Base-by-base conservation (phyloP, 768 basidiomycete species). In the Psilocybe sp. region DNA sequence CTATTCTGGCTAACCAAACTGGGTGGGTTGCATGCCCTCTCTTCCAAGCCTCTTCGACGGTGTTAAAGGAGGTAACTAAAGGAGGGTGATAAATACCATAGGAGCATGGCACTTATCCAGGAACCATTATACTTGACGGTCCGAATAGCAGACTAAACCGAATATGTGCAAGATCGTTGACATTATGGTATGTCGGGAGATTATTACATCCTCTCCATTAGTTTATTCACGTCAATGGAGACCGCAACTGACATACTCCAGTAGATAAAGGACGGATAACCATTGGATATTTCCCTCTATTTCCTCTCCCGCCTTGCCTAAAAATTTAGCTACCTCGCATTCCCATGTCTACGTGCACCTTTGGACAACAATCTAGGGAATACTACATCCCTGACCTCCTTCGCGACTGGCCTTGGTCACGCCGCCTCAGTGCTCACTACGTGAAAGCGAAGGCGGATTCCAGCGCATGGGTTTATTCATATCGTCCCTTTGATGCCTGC, bases 391-490 rank as follows among this genome's bases (percentile, higher is more conserved):
- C 59, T 14, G 62, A 59, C 15, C 70, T 69, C 8, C 61, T 79
- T 37, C 51, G 51, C 12, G 58, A 58, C 12, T 80, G 77, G 77
- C 75, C 75, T 2, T 78, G 72, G 74, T 58, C 56, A 5, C 70
- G 76, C 4, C 48, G 41, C 28, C 53, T 78, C 38, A 78, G 75
- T 50, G 65, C 69, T 0, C 54, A 68, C 51, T 76, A 74, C 39
- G 50, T 47, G 7, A 50, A 55, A 19, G 58, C 59, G 18, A 60
- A 63, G 34, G 46, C 46, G 11, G 59, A 63, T 44, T 60, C 61
- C 2, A 57, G 55, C 38, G 46, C 47, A 10, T 65, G 60, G 64
- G 57, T 63, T 3, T 45, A 54, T 13, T 57, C 56, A 5, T 61
- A 58, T 45, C 44, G 47, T 8, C 60, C 60, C 12, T 65, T 65